Evolutionary conservation across 2,329 filamentous ascomycete genomes (phyloP).

Genomic region (Alternaria burnsii): DNA sequence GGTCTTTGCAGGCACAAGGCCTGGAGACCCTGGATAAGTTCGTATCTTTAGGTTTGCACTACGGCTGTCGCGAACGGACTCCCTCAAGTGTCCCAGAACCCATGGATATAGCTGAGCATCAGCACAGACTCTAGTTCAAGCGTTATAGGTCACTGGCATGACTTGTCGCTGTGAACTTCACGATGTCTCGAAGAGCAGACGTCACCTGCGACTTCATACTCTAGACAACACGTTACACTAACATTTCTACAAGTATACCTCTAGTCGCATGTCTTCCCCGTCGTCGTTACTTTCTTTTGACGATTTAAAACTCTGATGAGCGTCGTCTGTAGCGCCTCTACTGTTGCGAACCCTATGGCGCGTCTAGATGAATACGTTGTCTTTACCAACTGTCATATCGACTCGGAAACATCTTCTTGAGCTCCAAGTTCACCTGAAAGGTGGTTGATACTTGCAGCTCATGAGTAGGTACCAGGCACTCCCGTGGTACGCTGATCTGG

Average conservation of each 20-base stretch:
- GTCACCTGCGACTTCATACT: not conserved
- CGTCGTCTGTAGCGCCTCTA: no score
- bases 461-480: not conserved
- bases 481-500: not conserved
- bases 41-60: slow-evolving; percentile 11
- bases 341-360: no score
- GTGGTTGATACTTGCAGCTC: not conserved
- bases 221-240: no score
- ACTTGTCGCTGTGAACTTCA: not conserved
- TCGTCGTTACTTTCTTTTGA: no score
- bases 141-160: not conserved
- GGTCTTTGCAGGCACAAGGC: not conserved
- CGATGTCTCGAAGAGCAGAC: not conserved
- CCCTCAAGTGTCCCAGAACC: not conserved
- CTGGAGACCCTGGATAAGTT: slow-evolving; percentile 9
- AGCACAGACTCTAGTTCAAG: slow-evolving; percentile 5
- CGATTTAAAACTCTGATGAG: no score
- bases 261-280: no score
- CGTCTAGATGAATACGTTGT: no score
- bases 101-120: not conserved
- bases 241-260: no score
- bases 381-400: not conserved
- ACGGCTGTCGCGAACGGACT: slow-evolving; percentile 8
- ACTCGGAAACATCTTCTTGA: accelerated
- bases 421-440: not conserved